A percentile compares a stretch with the other conserved stretches of the same genome.
These are phyloP conservation scores for Alnus rubra DNA, from an alignment of 306 rosid genomes.

Conservation along the genomic window DNA sequence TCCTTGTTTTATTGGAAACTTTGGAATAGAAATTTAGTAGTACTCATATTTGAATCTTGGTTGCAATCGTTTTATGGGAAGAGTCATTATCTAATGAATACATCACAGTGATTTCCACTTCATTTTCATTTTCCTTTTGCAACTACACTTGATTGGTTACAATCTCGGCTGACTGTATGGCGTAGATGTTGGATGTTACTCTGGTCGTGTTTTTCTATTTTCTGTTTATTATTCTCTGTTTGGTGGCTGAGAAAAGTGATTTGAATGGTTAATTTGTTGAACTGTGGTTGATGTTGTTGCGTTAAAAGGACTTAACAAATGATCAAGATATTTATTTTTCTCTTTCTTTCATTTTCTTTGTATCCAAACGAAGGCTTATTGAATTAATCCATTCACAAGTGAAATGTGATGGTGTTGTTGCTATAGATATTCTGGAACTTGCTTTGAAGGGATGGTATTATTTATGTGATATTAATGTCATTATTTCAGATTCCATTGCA, in stretches of 20 bases:
- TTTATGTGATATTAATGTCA: not conserved
- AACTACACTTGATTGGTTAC: not conserved
- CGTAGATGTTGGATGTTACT: not conserved
- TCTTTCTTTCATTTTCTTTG: not conserved
- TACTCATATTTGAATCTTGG: not conserved
- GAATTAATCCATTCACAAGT: not conserved
- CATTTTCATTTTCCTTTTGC: not conserved
- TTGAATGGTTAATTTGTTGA: not conserved
- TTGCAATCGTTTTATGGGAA: not conserved
- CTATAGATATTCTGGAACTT: not conserved
- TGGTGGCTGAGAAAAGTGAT: not conserved
- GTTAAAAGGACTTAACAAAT: not conserved
- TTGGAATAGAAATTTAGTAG: not conserved
- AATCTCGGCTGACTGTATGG: not conserved
- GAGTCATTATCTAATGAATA: too few species aligned
- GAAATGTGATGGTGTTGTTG: not conserved
- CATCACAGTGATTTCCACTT: not conserved
- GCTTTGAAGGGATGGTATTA: not conserved
- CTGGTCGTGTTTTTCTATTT: not conserved
- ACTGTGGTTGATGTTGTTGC: not conserved
- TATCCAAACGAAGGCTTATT: not conserved
- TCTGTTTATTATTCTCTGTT: not conserved
- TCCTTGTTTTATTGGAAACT: not conserved
- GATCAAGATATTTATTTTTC: not conserved
- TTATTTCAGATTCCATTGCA: constrained; percentile 23